A percentile compares a stretch with the other conserved stretches of the same genome.
Evolutionary conservation across 257 asterid genomes (phyloP).

Genomic region (Primulina tabacum): DNA sequence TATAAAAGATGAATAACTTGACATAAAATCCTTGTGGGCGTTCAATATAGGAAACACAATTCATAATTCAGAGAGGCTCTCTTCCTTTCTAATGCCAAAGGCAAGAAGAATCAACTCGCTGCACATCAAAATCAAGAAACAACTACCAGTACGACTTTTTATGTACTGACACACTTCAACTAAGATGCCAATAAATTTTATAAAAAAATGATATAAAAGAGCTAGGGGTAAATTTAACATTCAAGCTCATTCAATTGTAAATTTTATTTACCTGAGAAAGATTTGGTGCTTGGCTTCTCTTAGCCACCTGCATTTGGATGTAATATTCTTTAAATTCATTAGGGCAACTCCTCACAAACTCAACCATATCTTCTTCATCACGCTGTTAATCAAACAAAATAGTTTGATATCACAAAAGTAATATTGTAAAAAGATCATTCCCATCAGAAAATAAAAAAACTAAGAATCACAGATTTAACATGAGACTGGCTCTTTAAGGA

Average conservation of each 20-base stretch:
- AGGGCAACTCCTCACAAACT: slow-evolving; percentile 69
- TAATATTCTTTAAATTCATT: slow-evolving; percentile 87
- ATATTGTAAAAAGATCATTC: not conserved
- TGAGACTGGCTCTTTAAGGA: not conserved
- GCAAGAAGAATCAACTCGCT: not conserved
- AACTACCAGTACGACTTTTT: not conserved
- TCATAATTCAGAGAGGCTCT: not conserved
- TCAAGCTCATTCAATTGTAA: slow-evolving; percentile 13
- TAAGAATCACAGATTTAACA: not conserved
- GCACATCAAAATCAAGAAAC: slow-evolving; percentile 3
- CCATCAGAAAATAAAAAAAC: not conserved
- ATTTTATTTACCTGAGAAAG: slow-evolving; percentile 67
- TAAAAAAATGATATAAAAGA: not conserved
- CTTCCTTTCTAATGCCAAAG: slow-evolving; percentile 1
- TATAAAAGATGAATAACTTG: not conserved
- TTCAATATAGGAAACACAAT: too few relatives aligned
- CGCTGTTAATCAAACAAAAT: slow-evolving; percentile 47
- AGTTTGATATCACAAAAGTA: slow-evolving; percentile 11
- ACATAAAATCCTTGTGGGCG: not conserved
- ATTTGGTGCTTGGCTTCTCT: slow-evolving; percentile 94
- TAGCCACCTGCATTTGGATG: slow-evolving; percentile 97
- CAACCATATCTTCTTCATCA: slow-evolving; percentile 83
- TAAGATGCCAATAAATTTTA: not conserved
- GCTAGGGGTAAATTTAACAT: slow-evolving; percentile 3
- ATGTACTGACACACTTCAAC: not conserved